Conservation (phyloP, 1,284 basidiomycete species). For the Cutaneotrichosporon daszewskae region DNA sequence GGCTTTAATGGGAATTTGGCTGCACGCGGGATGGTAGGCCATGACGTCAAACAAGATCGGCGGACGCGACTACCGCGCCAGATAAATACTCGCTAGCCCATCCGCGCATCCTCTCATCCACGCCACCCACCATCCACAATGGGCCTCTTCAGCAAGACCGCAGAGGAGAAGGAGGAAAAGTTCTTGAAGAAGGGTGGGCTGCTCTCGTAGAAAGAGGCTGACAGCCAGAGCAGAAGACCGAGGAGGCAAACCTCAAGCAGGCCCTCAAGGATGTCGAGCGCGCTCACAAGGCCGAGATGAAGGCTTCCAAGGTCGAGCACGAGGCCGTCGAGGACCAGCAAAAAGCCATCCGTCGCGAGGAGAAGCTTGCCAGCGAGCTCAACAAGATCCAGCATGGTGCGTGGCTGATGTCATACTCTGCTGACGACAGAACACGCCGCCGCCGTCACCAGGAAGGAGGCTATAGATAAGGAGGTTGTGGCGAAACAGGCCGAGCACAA, state of each 20-base stretch:
- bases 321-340: slow-evolving; percentile 31
- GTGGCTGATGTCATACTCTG: slow-evolving; percentile 7
- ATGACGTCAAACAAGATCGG: too few relatives aligned
- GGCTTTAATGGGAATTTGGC: too few relatives aligned
- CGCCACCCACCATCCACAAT: slow-evolving; percentile 19
- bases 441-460: slow-evolving; percentile 23
- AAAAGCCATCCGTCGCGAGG: slow-evolving; percentile 33
- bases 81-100: too few relatives aligned
- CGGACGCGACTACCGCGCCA: too few relatives aligned
- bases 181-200: slow-evolving; percentile 33
- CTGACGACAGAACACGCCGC: slow-evolving; percentile 26
- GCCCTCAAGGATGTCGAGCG: slow-evolving; percentile 33
- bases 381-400: slow-evolving; percentile 31
- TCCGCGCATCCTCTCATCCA: too few relatives aligned
- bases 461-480: slow-evolving; percentile 22
- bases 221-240: slow-evolving; percentile 24
- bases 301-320: slow-evolving; percentile 31
- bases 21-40: too few relatives aligned
- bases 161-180: slow-evolving; percentile 40
- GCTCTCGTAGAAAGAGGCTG: neutral
- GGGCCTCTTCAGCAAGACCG: slow-evolving; percentile 40
- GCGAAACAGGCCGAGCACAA: slow-evolving; percentile 21
- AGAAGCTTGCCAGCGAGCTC: slow-evolving; percentile 30
- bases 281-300: slow-evolving; percentile 37
- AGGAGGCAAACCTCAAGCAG: slow-evolving; percentile 29